Conservation (phyloP, 495 filamentous ascomycete genomes). For the Cryomyces minteri region DNA sequence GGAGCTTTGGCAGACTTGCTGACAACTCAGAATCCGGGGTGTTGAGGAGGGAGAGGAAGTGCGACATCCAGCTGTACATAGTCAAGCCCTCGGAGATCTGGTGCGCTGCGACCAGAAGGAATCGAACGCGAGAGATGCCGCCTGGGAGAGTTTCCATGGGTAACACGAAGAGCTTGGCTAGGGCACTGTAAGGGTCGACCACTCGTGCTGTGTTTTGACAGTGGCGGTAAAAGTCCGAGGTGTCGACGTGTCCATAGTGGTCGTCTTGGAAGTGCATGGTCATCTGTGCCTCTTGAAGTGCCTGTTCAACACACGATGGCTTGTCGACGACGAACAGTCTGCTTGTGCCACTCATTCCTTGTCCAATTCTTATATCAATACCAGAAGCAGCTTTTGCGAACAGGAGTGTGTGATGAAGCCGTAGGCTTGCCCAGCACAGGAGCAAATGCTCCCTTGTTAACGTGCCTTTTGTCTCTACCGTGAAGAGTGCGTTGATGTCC, state of each 20-base stretch:
- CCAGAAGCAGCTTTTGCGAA: slow-evolving; percentile 6
- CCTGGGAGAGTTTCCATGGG: slow-evolving; percentile 6
- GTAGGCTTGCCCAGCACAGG: slow-evolving; percentile 17
- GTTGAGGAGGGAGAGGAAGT: slow-evolving; percentile 18
- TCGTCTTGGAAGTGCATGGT: slow-evolving; percentile 16
- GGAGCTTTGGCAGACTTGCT: slow-evolving; percentile 3
- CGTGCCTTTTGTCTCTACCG: slow-evolving; percentile 3
- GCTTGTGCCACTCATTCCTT: not conserved
- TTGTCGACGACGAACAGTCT: slow-evolving; percentile 12
- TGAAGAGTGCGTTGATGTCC: slow-evolving; percentile 7
- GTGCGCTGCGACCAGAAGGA: slow-evolving; percentile 15
- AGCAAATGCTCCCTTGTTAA: slow-evolving; percentile 9
- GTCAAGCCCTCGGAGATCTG: slow-evolving; percentile 18
- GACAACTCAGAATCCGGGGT: not conserved
- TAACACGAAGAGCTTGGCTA: slow-evolving; percentile 17
- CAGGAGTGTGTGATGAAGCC: slow-evolving; percentile 17
- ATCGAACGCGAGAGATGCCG: slow-evolving; percentile 7
- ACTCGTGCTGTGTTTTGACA: slow-evolving; percentile 15
- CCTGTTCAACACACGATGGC: slow-evolving; percentile 2
- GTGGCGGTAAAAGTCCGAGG: slow-evolving; percentile 15
- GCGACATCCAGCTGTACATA: slow-evolving; percentile 15
- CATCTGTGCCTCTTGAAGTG: slow-evolving; percentile 3
- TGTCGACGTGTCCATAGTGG: slow-evolving; percentile 12
- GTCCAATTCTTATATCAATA: not conserved
- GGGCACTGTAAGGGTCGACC: slow-evolving; percentile 10